These are phyloP conservation scores for Lagenaria siceraria DNA, from an alignment of 306 rosid species.

Conservation along the genomic window DNA sequence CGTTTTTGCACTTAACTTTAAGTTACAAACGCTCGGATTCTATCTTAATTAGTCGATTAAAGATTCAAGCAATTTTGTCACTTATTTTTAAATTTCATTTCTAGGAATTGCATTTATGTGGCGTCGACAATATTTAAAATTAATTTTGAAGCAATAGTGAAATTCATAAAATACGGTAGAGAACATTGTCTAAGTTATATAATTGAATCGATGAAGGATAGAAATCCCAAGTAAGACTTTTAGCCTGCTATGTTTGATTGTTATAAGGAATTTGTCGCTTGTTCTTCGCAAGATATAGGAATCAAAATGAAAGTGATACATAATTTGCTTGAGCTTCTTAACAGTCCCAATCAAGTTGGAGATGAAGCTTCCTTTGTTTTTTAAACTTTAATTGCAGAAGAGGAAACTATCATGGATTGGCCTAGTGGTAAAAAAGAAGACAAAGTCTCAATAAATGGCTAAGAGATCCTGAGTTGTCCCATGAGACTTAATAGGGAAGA, in stretches of 20 bases:
- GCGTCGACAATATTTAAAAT: no score
- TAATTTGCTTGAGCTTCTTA: constrained; percentile 83
- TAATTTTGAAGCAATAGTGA: no score
- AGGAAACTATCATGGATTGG: constrained; percentile 24
- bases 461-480: no score
- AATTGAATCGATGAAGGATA: constrained; percentile 59
- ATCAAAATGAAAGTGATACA: constrained; percentile 63
- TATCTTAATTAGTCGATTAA: not conserved
- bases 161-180: no score
- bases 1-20: not conserved
- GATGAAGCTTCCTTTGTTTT: constrained; percentile 78
- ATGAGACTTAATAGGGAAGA: no score
- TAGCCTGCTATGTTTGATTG: constrained; percentile 77
- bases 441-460: no score
- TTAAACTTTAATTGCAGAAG: constrained; percentile 53
- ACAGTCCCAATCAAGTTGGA: constrained; percentile 81
- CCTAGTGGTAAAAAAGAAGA: no score
- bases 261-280: constrained; percentile 58
- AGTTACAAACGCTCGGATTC: not conserved
- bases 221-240: constrained; percentile 63
- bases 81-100: not conserved
- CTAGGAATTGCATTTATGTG: not conserved
- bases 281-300: constrained; percentile 61
- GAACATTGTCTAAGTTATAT: constrained; percentile 48
- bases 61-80: not conserved